Base-by-base conservation (phyloP, 192 early-diverging fungal species). In the Mortierella antarctica region DNA sequence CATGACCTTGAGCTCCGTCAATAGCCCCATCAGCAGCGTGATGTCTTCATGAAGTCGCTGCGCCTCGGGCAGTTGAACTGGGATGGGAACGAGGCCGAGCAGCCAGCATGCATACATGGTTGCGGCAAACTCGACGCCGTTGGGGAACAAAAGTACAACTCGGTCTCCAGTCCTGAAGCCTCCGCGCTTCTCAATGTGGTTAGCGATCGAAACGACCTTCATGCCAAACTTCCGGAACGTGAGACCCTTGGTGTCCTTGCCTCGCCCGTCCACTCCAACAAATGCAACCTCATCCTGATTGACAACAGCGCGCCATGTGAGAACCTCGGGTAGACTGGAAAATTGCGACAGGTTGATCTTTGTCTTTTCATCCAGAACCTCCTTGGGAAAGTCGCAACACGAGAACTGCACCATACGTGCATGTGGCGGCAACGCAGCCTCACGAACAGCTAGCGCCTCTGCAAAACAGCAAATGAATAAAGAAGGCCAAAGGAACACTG, bases 21-120 rank as follows among this genome's bases (percentile, higher is more conserved):
- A 85, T 5, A 92, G 73, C 10, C 84, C 86, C 59, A 93, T 84
- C 64, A 96, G 59, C 11, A 83, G 75, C 5, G 87, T 83, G n/a
- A 93, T 84, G 65, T 95, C 93, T 54, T 96, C 94, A 20, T 86
- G 74, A 31, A 91, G 72, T 15, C 92, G 87, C 23, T 67, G 62
- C 2, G 72, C 69, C 65, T 96, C 95, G n/a, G 88, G 87, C 54
- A 89, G 86, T n/a, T 89, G 74, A 7, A 95, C 66, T 4, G 94
- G 90, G 31, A 96, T 91, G 11, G 91, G 85, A 4, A 93, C 75
- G 0, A 92, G 85, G 41, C 95, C 95, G 4, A 94, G 84, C n/a
- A 91, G 86, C 70, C 95, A 83, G 77, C 95, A 96, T 23, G 95
- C 94, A 79, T 93, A 92, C 10, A 96, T 65, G 1, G 90, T 86